Base-by-base conservation (phyloP, 495 filamentous ascomycete genomes). In the Staphylotrichum tortipilum region DNA sequence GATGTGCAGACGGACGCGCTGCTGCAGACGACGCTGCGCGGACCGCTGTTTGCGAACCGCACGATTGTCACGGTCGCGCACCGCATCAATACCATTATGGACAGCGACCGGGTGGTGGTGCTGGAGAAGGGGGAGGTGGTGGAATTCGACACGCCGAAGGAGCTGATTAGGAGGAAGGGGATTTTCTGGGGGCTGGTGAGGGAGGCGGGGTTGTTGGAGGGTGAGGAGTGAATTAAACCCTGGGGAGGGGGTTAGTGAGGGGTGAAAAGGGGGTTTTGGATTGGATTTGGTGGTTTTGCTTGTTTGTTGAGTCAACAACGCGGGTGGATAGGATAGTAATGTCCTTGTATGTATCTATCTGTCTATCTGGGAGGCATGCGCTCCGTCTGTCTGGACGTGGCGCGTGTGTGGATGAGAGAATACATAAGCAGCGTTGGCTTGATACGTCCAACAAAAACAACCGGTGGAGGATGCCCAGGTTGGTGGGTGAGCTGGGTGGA, bases 1-100 rank as follows among this genome's bases (percentile, higher is more conserved):
- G 92, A 99, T 65, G 84, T 95, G 41, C 86, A 94, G 75, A 95
- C 89, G 1, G 90, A 95, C 65, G 84, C 89, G 31, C 72, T 95
- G 70, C 78, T 96, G 11, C 83, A 86, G 61, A 65, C 68, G 22
- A 85, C 81, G 35, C 64, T 86, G 31, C 73, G 82, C 24, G 77
- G 76, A 19, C 71, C 74, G 18, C 67, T 82, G 43, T 95, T 96
- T 75, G 73, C 79, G 44, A 85, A 96, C 61, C 80, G 90, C 17
- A 99, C 94, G 15, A 97, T 99, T 65, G 89, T 99, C 60, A 97
- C 94, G 1, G 95, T 98, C 60, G 92, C 92, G 41, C 92, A 98
- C 66, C 81, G 92, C 36, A 94, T 99, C 68, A 95, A 96, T 69
- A 97, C 89, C 17, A 95, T 97, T 63, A 79, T 95, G 17, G 89